These are phyloP conservation scores for Aspergillus campestris DNA, from an alignment of 495 filamentous ascomycete genomes.

Conservation along the genomic window DNA sequence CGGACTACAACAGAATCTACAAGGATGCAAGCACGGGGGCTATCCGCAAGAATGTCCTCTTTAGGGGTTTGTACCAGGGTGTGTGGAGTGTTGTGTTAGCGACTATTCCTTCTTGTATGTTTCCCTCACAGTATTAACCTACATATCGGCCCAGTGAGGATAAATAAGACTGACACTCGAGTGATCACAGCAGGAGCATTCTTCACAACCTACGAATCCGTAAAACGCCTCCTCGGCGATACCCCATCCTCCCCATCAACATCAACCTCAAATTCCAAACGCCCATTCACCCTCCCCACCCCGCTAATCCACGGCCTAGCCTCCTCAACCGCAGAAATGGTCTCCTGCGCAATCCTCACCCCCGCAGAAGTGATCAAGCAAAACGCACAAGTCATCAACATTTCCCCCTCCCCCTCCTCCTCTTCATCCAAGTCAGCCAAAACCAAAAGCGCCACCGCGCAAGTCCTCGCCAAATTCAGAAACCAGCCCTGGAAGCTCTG, in stretches of 20 bases:
- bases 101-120: slow-evolving; percentile 72
- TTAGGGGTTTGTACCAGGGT: slow-evolving; percentile 78
- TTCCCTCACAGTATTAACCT: neutral
- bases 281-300: slow-evolving; percentile 40
- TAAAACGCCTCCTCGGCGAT: slow-evolving; percentile 49
- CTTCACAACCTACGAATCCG: slow-evolving; percentile 80
- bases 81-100: slow-evolving; percentile 82
- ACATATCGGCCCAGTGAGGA: neutral
- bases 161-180: neutral
- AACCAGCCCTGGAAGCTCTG: slow-evolving; percentile 53
- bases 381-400: slow-evolving; percentile 66
- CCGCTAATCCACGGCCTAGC: slow-evolving; percentile 62
- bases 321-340: slow-evolving; percentile 66
- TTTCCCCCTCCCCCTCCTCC: neutral
- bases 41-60: slow-evolving; percentile 47
- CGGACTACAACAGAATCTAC: slow-evolving; percentile 58
- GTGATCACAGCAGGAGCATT: slow-evolving; percentile 69
- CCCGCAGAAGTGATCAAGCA: slow-evolving; percentile 91
- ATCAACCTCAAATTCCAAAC: slow-evolving; percentile 7
- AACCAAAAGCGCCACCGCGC: slow-evolving; percentile 32
- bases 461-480: slow-evolving; percentile 47
- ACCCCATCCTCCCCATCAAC: slow-evolving; percentile 32
- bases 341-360: slow-evolving; percentile 77
- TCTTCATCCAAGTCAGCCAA: neutral
- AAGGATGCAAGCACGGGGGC: slow-evolving; percentile 42